Conservation (phyloP, 345 rosid species). For the Hibiscus trionum region DNA sequence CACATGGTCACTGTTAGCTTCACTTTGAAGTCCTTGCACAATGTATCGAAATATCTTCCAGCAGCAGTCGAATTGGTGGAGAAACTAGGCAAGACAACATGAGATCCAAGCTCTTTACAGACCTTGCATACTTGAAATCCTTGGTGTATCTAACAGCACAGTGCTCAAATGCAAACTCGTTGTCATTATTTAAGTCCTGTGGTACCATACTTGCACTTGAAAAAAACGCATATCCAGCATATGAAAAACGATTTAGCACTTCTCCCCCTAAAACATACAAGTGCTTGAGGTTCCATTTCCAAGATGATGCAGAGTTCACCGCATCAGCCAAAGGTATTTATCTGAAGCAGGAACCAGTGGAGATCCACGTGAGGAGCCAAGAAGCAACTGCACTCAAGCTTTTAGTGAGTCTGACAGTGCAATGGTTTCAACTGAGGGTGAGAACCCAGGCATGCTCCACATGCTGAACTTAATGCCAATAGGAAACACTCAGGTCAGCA, state of each 20-base stretch:
- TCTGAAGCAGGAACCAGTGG: no score
- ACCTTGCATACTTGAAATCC: conserved; percentile 7
- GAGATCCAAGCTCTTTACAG: conserved; percentile 6
- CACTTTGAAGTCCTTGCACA: conserved; percentile 1
- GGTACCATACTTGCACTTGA: not conserved
- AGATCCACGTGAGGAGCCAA: no score
- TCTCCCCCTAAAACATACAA: conserved; percentile 24
- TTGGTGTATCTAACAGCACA: not conserved
- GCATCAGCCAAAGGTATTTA: conserved; percentile 1
- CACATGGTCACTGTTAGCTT: not conserved
- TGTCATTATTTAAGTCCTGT: no score
- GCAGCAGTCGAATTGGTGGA: conserved; percentile 7
- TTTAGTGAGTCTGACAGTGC: no score
- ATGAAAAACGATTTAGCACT: conserved; percentile 7
- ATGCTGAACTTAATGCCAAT: no score
- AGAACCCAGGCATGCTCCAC: no score
- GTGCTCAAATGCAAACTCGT: not conserved
- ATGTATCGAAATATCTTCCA: conserved; percentile 1
- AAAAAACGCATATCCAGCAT: conserved; percentile 6
- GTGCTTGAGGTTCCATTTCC: conserved; percentile 29
- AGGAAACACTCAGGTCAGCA: no score
- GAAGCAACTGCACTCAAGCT: no score
- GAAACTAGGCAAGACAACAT: conserved; percentile 13
- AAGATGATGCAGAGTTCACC: conserved; percentile 6
- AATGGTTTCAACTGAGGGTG: no score